phyloP scores from a whole-genome alignment of 768 basidiomycete genomes.

The Pholiota molesta region DNA sequence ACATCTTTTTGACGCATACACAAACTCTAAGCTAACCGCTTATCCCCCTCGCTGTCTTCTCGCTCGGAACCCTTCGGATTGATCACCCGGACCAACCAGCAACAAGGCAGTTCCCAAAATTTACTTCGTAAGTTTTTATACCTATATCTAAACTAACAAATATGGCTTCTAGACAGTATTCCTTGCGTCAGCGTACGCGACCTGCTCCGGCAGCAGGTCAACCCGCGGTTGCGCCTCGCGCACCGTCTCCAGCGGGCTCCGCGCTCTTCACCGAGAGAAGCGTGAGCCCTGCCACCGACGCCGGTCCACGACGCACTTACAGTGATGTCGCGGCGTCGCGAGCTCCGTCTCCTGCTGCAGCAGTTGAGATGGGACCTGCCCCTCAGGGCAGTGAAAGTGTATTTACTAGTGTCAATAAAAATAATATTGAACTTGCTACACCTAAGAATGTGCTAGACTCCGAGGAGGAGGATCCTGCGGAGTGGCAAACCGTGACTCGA shows the following conservation, averaged over 20 bases:
- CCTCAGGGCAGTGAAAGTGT: not conserved
- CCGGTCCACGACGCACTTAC: not conserved
- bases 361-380: not conserved
- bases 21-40: not conserved
- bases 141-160: no score
- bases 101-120: not conserved
- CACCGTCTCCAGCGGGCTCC: not conserved
- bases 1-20: conserved; percentile 6
- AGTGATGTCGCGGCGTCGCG: not conserved
- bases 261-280: not conserved
- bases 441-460: no score
- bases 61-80: conserved; percentile 6
- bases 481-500: no score
- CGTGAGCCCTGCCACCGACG: not conserved
- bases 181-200: not conserved
- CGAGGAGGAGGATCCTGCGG: no score
- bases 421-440: no score
- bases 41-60: conserved; percentile 1
- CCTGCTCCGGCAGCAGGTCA: no score
- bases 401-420: no score
- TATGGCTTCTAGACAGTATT: not conserved
- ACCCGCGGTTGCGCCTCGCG: no score
- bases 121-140: no score
- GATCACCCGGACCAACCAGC: conserved; percentile 14
- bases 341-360: not conserved